These are phyloP conservation scores for Dioscorea zingiberensis DNA, from an alignment of 106 monocot species.

Conservation along the genomic window DNA sequence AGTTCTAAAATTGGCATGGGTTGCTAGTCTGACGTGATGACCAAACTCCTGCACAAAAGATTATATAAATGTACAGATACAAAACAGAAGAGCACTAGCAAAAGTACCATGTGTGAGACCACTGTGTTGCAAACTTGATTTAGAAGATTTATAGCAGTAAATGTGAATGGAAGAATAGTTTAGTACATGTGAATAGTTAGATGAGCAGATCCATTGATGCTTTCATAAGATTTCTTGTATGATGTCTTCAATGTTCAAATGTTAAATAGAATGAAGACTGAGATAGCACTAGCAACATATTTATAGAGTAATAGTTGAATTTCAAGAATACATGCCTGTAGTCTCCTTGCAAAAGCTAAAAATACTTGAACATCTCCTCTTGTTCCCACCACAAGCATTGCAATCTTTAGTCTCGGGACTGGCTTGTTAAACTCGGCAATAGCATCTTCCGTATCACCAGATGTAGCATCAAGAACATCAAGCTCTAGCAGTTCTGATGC, in stretches of 20 bases:
- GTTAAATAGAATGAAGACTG: too few relatives aligned
- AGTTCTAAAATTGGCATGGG: conserved; percentile 67
- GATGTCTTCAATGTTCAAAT: not conserved
- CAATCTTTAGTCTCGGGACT: conserved; percentile 77
- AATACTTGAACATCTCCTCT: conserved; percentile 99
- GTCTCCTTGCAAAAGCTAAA: conserved; percentile 82
- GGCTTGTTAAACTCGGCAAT: conserved; percentile 32
- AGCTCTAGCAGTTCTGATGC: conserved; percentile 89
- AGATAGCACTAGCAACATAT: not conserved
- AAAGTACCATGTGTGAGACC: not conserved
- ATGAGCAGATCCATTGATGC: not conserved
- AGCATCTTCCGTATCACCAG: conserved; percentile 18
- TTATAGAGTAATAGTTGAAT: not conserved
- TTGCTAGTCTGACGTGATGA: conserved; percentile 92
- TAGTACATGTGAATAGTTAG: not conserved
- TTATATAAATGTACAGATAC: not conserved
- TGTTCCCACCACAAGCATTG: conserved; percentile 95
- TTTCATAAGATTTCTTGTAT: not conserved
- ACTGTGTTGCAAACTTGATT: not conserved
- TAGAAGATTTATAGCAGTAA: not conserved
- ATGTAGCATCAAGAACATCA: conserved; percentile 46
- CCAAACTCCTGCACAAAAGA: conserved; percentile 71
- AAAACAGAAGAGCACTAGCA: not conserved
- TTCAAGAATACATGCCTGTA: conserved; percentile 63
- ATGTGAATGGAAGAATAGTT: not conserved